Conservation (phyloP, 768 basidiomycete genomes). For the Clathrus columnatus region DNA sequence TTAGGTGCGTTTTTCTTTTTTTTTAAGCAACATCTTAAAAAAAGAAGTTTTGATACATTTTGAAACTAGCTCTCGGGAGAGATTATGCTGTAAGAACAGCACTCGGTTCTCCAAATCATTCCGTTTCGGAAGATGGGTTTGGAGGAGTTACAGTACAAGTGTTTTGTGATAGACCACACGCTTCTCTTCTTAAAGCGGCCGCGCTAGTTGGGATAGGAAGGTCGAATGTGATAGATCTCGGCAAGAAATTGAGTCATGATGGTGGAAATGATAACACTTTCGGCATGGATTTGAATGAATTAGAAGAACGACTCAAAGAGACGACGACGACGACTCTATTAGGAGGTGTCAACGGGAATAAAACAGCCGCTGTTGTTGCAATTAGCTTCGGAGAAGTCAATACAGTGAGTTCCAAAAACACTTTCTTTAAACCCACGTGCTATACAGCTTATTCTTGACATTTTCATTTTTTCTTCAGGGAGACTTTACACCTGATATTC, state of each 20-base stretch:
- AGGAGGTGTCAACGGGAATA: constrained; percentile 19
- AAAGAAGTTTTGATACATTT: constrained; percentile 1
- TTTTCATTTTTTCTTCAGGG: constrained; percentile 14
- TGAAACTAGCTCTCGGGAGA: constrained; percentile 25
- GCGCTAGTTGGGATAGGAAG: constrained; percentile 31
- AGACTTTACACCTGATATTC: constrained; percentile 24
- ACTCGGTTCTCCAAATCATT: constrained; percentile 22
- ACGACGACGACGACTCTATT: constrained; percentile 17
- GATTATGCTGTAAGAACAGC: constrained; percentile 21
- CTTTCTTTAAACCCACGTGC: neutral
- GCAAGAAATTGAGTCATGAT: constrained; percentile 16
- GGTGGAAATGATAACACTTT: constrained; percentile 8
- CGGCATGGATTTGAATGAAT: constrained; percentile 12
- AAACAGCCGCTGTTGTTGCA: constrained; percentile 15
- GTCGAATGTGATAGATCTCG: constrained; percentile 25
- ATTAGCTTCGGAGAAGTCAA: constrained; percentile 35
- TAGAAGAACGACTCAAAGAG: constrained; percentile 22
- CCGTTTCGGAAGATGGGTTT: constrained; percentile 29
- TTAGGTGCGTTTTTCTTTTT: constrained; percentile 20
- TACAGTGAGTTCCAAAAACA: constrained; percentile 21
- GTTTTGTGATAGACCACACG: constrained; percentile 29
- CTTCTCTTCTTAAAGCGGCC: constrained; percentile 32
- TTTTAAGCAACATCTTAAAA: neutral
- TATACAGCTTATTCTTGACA: neutral
- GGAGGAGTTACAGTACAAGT: constrained; percentile 23